Conservation (phyloP, 208 protist genomes). For the Leishmania guyanensis region DNA sequence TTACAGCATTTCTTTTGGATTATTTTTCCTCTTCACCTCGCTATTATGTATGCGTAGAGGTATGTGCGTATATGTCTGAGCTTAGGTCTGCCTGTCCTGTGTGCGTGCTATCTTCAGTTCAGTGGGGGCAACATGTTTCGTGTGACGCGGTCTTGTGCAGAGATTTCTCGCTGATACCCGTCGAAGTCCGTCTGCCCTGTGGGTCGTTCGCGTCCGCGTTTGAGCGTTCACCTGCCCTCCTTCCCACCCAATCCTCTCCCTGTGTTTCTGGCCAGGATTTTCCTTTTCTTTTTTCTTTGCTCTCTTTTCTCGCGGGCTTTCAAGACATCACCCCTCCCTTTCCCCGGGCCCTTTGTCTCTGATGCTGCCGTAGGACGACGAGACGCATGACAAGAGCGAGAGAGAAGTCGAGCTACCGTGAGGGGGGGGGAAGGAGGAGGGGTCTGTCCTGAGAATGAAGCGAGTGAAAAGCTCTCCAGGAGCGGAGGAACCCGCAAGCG, state of each 20-base stretch:
- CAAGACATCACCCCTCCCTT: neutral
- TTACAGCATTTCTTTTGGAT: neutral
- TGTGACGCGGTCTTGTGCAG: neutral
- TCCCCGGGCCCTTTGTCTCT: neutral
- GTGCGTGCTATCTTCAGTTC: neutral
- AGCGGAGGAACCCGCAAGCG: neutral
- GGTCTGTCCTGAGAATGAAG: neutral
- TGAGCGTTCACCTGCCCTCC: neutral
- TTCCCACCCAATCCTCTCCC: neutral
- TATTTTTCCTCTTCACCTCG: neutral
- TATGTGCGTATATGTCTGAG: conserved; percentile 1
- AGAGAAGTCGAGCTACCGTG: neutral
- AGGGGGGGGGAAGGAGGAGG: neutral
- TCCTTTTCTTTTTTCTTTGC: neutral
- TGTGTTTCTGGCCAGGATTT: neutral
- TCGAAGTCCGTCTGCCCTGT: neutral
- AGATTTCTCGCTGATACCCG: neutral
- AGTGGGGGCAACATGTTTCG: neutral
- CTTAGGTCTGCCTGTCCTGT: neutral
- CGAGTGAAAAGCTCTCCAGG: neutral
- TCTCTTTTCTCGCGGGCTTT: neutral
- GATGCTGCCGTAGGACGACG: neutral
- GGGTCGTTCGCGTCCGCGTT: neutral
- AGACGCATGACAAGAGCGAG: neutral
- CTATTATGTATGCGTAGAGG: conserved; percentile 1